Conservation (phyloP, 2,329 filamentous ascomycete species). For the Trichoderma sp. region DNA sequence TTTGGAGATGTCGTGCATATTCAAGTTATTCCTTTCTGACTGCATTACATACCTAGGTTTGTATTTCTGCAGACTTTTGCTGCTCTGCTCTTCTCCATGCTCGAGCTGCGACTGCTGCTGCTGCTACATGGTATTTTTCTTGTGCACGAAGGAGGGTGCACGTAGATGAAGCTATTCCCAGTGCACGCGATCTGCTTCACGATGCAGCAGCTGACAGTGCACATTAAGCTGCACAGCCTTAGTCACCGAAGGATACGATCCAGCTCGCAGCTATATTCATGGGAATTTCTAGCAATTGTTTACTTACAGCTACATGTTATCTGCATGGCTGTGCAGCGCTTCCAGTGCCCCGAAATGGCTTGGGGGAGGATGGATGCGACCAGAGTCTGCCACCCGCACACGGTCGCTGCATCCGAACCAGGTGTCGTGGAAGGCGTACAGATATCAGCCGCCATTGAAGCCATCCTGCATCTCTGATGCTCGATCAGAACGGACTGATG, state of each 20-base stretch:
- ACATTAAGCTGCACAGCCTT: neutral
- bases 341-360: neutral
- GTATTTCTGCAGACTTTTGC: neutral
- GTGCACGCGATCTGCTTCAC: neutral
- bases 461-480: neutral
- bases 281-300: neutral
- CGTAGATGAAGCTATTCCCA: conserved; percentile 2
- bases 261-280: neutral
- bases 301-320: neutral
- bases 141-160: neutral
- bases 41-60: neutral
- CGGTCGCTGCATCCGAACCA: neutral
- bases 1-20: neutral
- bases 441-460: neutral
- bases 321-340: too few species aligned
- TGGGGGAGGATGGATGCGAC: neutral
- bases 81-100: neutral
- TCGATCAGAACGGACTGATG: neutral
- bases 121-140: too few species aligned
- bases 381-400: neutral
- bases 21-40: neutral
- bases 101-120: neutral
- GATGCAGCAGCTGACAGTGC: neutral
- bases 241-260: neutral
- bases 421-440: neutral